Base-by-base conservation (phyloP, 805 yeast genomes). In the Maudiozyma serrabonitensis region DNA sequence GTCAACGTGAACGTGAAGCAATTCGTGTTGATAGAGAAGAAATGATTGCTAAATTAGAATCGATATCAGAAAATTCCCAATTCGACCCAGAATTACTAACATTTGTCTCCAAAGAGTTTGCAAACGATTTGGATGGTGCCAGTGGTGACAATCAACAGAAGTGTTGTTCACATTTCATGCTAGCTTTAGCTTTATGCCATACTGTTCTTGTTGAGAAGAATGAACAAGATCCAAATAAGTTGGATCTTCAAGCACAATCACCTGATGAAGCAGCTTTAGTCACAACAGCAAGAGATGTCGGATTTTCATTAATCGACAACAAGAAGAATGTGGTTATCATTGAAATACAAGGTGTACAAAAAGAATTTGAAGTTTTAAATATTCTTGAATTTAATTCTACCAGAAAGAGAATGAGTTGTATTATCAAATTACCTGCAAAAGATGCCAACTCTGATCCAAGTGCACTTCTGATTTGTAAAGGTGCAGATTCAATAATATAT, bases 211-310 rank as follows among this genome's bases (percentile, higher is more conserved):
- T 81, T 34, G 95, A 86, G 59, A 75, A 76, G 23, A 80, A 82
- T 54, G 81, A 82, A 42, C 73, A 73, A 18, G 74, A 80, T 55
- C 80, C 87, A 2, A 75, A 68, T 1, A 81, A 74, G 54, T 56
- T 76, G 47, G 70, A 78, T 25, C 69, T 84, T 41, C 81, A 83
- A 58, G 93, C 95, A 0, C 93, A 86, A 63, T 82, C 89, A 19
- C 95, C 95, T 0, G 95, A 86, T 72, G 95, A 86, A 65, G 89
- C 90, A 21, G 95, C 95, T 0, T 73, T 86, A 49, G 95, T 86
- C 19, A 84, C 83, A 16, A 84, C 95, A 9, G 93, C 93, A 0
- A 75, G 90, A 62, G 84, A 85, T 59, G 69, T 84, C 54, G 95
- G 95, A 0, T 86, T 79, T 63, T 74, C 77, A 38, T 84, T 84